Evolutionary conservation across 2,329 filamentous ascomycete genomes (phyloP).

Genomic region (Truncatella angustata): DNA sequence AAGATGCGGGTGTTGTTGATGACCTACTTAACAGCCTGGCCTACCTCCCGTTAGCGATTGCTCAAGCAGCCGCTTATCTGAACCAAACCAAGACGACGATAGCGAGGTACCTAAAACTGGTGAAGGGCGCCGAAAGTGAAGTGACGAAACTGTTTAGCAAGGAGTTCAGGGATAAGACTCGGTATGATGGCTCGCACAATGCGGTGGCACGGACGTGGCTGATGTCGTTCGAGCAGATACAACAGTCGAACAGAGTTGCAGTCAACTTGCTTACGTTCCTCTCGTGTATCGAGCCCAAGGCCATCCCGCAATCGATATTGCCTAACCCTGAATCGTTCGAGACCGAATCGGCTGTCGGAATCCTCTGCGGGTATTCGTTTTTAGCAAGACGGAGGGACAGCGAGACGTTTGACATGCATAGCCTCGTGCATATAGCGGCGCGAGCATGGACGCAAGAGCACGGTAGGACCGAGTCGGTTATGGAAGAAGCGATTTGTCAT

Average conservation of each 20-base stretch:
- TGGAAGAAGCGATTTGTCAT: constrained; percentile 2
- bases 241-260: constrained; percentile 23
- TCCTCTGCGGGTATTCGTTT: constrained; percentile 31
- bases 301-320: constrained; percentile 34
- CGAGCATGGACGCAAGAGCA: constrained; percentile 25
- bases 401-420: constrained; percentile 34
- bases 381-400: constrained; percentile 20
- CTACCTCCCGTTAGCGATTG: constrained; percentile 38
- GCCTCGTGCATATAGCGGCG: constrained; percentile 32
- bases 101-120: constrained; percentile 31
- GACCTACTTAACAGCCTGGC: constrained; percentile 31
- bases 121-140: constrained; percentile 29
- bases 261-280: constrained; percentile 36
- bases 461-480: constrained; percentile 2
- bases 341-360: constrained; percentile 27
- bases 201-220: constrained; percentile 37
- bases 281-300: constrained; percentile 37
- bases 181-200: constrained; percentile 22
- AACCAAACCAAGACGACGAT: constrained; percentile 26
- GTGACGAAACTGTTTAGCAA: constrained; percentile 28
- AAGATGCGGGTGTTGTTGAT: constrained; percentile 9
- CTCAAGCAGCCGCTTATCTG: constrained; percentile 37
- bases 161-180: constrained; percentile 30
- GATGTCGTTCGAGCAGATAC: constrained; percentile 39
- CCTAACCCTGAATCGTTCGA: constrained; percentile 15